Conservation (phyloP, 2,329 filamentous ascomycete species). For the Didymosphaeria variabile region DNA sequence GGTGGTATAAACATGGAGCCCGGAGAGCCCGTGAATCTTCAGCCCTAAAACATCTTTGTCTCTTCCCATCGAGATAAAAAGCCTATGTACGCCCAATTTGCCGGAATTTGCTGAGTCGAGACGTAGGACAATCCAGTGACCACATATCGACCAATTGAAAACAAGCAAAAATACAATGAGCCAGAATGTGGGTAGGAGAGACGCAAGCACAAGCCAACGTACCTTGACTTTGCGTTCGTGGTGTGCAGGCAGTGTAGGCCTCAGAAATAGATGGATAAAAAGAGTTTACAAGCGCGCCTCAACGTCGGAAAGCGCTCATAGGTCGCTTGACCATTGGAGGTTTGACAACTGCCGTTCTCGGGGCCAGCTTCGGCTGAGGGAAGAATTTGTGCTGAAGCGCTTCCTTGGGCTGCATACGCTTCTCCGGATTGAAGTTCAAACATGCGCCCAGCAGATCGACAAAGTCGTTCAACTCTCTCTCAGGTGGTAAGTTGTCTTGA, state of each 20-base stretch:
- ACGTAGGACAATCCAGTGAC: not conserved
- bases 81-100: not conserved
- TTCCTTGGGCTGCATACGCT: slow-evolving; percentile 85
- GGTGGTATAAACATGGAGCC: not conserved
- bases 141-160: not conserved
- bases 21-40: not conserved
- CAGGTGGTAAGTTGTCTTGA: slow-evolving; percentile 66
- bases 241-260: not conserved
- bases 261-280: not conserved
- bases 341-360: slow-evolving; percentile 38
- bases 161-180: not conserved
- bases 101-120: not conserved
- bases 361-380: slow-evolving; percentile 38
- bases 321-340: slow-evolving; percentile 27
- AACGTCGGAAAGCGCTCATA: slow-evolving; percentile 7
- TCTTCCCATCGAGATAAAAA: not conserved
- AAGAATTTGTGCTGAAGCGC: slow-evolving; percentile 93
- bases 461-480: slow-evolving; percentile 82
- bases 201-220: not conserved
- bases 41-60: not conserved
- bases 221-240: not conserved
- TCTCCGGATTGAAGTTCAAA: slow-evolving; percentile 88
- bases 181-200: not conserved
- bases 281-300: not conserved
- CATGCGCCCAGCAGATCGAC: slow-evolving; percentile 89